These are phyloP conservation scores for Trichoderma simmonsii DNA, from an alignment of 2,329 filamentous ascomycete species.

Conservation along the genomic window DNA sequence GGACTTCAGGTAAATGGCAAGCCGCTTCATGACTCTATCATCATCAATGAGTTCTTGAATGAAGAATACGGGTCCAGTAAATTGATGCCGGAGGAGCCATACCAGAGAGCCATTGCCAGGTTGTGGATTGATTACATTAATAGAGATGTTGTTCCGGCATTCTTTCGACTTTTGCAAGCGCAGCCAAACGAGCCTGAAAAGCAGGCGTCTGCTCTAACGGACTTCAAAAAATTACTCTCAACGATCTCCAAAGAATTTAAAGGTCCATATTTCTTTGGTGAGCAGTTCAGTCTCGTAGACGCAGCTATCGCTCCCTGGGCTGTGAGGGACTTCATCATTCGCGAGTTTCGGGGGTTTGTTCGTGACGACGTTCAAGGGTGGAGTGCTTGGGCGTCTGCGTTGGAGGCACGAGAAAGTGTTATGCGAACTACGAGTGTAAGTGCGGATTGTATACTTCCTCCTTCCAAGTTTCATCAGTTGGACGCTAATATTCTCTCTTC, in stretches of 20 bases:
- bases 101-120: not conserved
- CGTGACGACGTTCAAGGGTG: not conserved
- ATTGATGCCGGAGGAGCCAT: not conserved
- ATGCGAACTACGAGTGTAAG: not conserved
- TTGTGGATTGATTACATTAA: not conserved
- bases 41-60: not conserved
- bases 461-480: not conserved
- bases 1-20: not conserved
- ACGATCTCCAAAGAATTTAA: not conserved
- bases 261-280: not conserved
- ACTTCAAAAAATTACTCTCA: not conserved
- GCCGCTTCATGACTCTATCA: not conserved
- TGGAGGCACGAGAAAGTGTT: not conserved
- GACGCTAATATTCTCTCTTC: not conserved
- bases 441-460: accelerated
- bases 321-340: not conserved
- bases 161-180: not conserved
- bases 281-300: not conserved
- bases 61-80: not conserved
- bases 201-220: not conserved
- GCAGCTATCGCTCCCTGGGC: not conserved
- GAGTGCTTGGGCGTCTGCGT: not conserved
- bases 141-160: not conserved
- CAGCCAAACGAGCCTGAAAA: not conserved
- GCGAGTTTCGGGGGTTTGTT: not conserved